Evolutionary conservation across 2,329 filamentous ascomycete genomes (phyloP), one percentile per base, ranked within the genome.

Genomic region (Paraconiothyrium sp.): DNA sequence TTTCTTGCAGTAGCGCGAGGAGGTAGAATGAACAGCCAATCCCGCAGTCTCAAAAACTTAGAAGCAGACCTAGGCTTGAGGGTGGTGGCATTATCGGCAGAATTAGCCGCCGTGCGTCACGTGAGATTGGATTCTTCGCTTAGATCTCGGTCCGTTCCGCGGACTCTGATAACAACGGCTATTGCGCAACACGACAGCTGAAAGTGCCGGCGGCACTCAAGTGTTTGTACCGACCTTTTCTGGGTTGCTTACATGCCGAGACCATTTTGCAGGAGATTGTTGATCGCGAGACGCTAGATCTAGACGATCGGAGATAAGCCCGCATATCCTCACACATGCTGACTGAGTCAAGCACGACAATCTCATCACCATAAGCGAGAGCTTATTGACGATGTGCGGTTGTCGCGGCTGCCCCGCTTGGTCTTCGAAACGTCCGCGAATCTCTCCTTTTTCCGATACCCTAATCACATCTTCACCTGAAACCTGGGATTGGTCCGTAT

Each of bases 401-500:
- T 34, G 7, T 34, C 47, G 27, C 47, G 47, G 6, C n/a, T 49
- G 27, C 16, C 16, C 37, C 14, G 11, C 37, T 13, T 44, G 20
- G 16, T n/a, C 41, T 44, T 3, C 2, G 41, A 10, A 9, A 22
- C 4, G 8, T 2, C n/a, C 41, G n/a, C 41, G 41, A 20, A n/a
- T 22, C 16, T 20, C 20, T 20, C 20, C 20, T 20, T 14, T 14
- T 10, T 37, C 8, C 35, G 35, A 37, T 14, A 3, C 35, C 14
- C 16, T n/a, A 22, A 20, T 41, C 56, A 68, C 48, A 68, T 48
- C 35, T 62, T 64, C 16, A 63, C 49, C 61, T 67, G 61, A 34
- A 69, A 58, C 56, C 69, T 34, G 72, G 50, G 71, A 65, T 72
- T 74, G n/a, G 61, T 82, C 54, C 82, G 72, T 48, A 84, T 79